Conservation (phyloP, 345 rosid species). For the Firmiana major region DNA sequence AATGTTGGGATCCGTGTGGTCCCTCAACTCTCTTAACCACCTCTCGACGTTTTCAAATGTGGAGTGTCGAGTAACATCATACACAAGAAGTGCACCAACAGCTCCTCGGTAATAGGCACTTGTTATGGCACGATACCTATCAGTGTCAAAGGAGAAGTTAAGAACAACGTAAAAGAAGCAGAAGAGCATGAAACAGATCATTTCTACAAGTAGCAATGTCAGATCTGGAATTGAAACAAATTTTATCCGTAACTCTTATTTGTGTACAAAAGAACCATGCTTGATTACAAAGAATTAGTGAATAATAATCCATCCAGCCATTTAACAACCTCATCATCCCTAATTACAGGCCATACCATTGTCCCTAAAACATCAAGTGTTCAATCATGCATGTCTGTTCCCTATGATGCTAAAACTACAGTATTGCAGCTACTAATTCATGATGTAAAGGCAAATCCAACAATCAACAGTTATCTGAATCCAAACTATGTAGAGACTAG, state of each 20-base stretch:
- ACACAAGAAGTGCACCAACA: constrained; percentile 83
- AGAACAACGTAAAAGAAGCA: neutral
- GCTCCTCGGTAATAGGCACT: constrained; percentile 97
- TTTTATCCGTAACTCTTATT: neutral
- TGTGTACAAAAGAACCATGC: neutral
- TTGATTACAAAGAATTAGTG: neutral
- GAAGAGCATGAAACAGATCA: neutral
- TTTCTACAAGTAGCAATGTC: neutral
- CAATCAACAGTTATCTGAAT: neutral
- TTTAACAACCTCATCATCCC: neutral
- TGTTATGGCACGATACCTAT: constrained; percentile 91
- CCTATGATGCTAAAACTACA: neutral
- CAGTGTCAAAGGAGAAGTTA: neutral
- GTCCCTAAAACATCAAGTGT: neutral
- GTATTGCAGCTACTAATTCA: neutral
- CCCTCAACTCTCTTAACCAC: constrained; percentile 90
- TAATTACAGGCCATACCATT: neutral
- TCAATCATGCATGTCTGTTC: neutral
- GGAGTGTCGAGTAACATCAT: constrained; percentile 85
- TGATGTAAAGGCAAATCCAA: neutral
- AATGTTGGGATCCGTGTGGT: constrained; percentile 89
- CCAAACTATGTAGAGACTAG: neutral
- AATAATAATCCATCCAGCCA: neutral
- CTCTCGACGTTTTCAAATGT: constrained; percentile 84
- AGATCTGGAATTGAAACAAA: neutral